Evolutionary conservation across 306 rosid species (phyloP).

Genomic region (Ziziphus jujuba): DNA sequence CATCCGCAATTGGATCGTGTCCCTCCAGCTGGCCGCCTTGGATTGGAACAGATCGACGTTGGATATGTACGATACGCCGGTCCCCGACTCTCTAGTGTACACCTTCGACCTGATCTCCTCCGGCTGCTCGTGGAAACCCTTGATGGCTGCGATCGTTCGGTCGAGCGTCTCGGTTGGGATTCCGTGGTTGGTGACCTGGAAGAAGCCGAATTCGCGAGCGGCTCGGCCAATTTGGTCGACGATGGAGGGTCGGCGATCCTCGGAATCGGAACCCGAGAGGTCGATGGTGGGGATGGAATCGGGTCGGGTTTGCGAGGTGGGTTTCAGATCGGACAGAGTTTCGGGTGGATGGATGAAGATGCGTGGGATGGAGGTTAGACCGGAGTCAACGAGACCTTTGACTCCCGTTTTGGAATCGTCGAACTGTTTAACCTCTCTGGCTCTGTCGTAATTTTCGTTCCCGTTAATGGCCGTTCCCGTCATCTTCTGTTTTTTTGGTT

Average conservation of each 20-base stretch:
- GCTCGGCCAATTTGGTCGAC: conserved; percentile 35
- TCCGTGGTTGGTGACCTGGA: conserved; percentile 51
- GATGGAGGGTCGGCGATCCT: conserved; percentile 15
- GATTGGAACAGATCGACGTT: conserved; percentile 33
- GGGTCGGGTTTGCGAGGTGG: conserved; percentile 1
- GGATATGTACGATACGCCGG: conserved; percentile 38
- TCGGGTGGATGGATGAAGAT: conserved; percentile 33
- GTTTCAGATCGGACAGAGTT: conserved; percentile 16
- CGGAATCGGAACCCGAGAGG: no score
- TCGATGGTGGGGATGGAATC: conserved; percentile 31
- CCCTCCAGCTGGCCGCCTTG: conserved; percentile 83
- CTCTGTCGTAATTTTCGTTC: conserved; percentile 21
- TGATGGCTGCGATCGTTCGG: conserved; percentile 28
- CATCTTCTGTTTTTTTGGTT: no score
- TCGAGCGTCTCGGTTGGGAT: conserved; percentile 26
- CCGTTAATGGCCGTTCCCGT: background rate
- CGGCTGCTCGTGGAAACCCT: conserved; percentile 44
- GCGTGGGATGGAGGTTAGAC: conserved; percentile 37
- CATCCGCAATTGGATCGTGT: conserved; percentile 49
- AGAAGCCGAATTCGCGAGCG: conserved; percentile 38
- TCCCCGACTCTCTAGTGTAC: conserved; percentile 15
- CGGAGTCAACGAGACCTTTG: conserved; percentile 40
- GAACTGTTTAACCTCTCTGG: conserved; percentile 27
- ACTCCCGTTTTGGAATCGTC: conserved; percentile 38
- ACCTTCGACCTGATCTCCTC: conserved; percentile 15